Conservation (phyloP, 371 early-diverging fungal species). For the Circinella umbellata region DNA sequence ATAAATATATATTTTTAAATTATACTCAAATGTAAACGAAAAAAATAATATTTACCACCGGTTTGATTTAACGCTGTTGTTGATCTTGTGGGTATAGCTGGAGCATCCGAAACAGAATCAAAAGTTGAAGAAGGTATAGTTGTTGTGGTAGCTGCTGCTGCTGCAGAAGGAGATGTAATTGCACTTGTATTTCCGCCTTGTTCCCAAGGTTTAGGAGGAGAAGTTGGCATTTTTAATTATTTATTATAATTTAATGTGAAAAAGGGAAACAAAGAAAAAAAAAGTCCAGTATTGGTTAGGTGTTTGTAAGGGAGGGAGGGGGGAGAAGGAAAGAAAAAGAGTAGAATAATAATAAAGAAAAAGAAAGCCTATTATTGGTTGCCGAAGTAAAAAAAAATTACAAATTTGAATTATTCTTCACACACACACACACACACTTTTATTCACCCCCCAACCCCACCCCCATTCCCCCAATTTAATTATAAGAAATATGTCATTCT, state of each 20-base stretch:
- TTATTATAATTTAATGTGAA: neutral
- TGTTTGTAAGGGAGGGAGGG: neutral
- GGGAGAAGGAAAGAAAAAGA: neutral
- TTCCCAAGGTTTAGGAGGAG: slow-evolving; percentile 98
- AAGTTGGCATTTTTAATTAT: slow-evolving; percentile 63
- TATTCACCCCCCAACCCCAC: no score
- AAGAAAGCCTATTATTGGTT: neutral
- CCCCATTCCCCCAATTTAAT: no score
- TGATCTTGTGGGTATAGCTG: slow-evolving; percentile 32
- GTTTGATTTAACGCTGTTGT: slow-evolving; percentile 10
- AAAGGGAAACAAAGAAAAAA: neutral
- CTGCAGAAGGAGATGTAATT: slow-evolving; percentile 23
- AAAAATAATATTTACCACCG: neutral
- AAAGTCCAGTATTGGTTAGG: no score
- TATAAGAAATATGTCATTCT: no score
- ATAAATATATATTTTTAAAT: no score
- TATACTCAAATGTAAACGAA: neutral
- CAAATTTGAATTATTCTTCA: neutral
- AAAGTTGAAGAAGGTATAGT: neutral
- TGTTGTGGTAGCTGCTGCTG: slow-evolving; percentile 8
- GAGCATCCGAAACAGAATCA: slow-evolving; percentile 17
- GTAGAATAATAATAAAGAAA: neutral
- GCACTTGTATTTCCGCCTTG: slow-evolving; percentile 14
- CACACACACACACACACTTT: neutral
- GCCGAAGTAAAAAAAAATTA: neutral